Percentiles rank a stretch among this genome's conserved stretches.
These are phyloP conservation scores for Phytopythium litorale DNA, from an alignment of 352 stramenopile species.

Conservation along the genomic window DNA sequence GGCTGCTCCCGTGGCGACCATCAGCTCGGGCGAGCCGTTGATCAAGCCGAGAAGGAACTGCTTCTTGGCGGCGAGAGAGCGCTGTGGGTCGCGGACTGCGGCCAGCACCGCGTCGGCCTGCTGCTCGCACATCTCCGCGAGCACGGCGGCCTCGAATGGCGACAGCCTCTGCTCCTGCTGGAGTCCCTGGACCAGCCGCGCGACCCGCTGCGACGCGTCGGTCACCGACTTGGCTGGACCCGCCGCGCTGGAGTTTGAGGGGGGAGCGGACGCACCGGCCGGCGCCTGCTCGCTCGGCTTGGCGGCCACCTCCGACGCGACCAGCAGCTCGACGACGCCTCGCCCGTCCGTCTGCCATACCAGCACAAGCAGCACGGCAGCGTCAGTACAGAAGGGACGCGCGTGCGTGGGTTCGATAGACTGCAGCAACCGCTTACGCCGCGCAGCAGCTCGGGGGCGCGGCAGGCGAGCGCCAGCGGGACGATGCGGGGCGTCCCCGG, in stretches of 20 bases:
- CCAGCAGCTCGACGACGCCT: conserved; percentile 7
- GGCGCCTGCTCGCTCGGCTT: background rate
- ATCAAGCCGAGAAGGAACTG: conserved; percentile 33
- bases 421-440: background rate
- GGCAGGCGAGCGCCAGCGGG: conserved; percentile 56
- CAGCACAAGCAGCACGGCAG: background rate
- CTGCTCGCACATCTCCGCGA: conserved; percentile 42
- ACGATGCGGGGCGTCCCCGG: conserved; percentile 28
- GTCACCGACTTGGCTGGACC: background rate
- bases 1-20: background rate
- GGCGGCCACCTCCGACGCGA: conserved; percentile 18
- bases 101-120: conserved; percentile 27
- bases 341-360: background rate
- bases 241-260: background rate
- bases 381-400: background rate
- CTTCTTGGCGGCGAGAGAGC: conserved; percentile 43
- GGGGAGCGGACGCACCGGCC: background rate
- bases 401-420: background rate
- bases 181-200: conserved; percentile 32
- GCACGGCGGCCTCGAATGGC: conserved; percentile 40
- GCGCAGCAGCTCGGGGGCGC: conserved; percentile 37
- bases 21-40: background rate
- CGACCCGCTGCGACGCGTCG: conserved; percentile 15
- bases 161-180: conserved; percentile 35
- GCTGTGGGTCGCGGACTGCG: conserved; percentile 18